Evolutionary conservation across 106 monocot species (phyloP), one percentile per base, ranked within the genome.

Genomic region (Dendrobium nobile): DNA sequence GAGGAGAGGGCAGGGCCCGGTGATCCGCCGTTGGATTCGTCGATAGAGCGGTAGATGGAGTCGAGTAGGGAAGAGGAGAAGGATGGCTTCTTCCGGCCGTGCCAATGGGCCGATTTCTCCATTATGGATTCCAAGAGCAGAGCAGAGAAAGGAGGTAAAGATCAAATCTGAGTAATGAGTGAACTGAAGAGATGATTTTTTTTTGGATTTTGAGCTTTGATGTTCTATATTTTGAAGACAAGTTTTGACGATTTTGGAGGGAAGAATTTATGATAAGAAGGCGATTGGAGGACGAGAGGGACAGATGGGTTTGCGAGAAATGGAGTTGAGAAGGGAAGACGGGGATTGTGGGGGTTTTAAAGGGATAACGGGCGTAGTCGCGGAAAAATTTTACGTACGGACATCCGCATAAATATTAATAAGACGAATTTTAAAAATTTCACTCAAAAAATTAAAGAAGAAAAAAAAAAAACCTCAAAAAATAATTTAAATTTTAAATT

Each of bases 11-110:
- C 37, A 3, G 10, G 17, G 40, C 17, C 54, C 19, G 54, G 75
- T 41, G 55, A 58, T 16, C 48, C 54, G 44, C 72, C 27, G 48
- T 55, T 77, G 42, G 81, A 75, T 11, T 65, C 77, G 68, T 82
- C 82, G 28, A 83, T 77, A 10, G 82, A 83, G 51, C 78, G 72
- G 70, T 48, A 33, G 67, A 83, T 78, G 40, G 82, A 70, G 51
- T 83, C 82, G 37, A 83, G 82, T n/a, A 83, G 77, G 78, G 82
- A 83, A 78, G 82, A 83, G 33, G 82, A 83, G 77, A 83, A 83
- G 26, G 82, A 83, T 51, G 82, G 82, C 51, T 40, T 78, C 51
- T 44, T 77, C 13, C 54, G 77, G 51, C 78, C 41, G 2, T 10
- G 20, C n/a, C 44, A 41, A 41, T 75, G 74, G 1, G n/a, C 64